Evolutionary conservation across 2,329 filamentous ascomycete genomes (phyloP).

Genomic region (Ophiostoma triangulosporum): DNA sequence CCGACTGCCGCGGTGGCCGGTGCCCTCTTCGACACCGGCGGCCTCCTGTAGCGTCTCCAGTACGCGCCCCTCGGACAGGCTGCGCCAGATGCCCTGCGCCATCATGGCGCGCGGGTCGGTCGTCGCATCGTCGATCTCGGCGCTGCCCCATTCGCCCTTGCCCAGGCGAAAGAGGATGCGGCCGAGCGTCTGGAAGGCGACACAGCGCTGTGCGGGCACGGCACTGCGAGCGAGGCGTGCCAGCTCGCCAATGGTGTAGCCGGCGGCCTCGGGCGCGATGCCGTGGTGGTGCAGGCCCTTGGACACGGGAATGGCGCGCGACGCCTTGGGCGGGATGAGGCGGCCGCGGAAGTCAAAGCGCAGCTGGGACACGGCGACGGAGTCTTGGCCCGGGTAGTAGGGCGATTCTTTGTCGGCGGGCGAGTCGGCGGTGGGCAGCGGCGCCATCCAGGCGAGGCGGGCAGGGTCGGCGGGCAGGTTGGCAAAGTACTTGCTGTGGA

Average conservation of each 20-base stretch:
- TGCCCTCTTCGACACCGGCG: slow-evolving; percentile 47
- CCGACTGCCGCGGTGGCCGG: slow-evolving; percentile 63
- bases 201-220: slow-evolving; percentile 74
- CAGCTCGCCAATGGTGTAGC: slow-evolving; percentile 83
- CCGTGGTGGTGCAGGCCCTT: slow-evolving; percentile 88
- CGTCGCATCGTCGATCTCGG: slow-evolving; percentile 17
- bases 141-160: slow-evolving; percentile 44
- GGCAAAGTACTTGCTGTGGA: slow-evolving; percentile 91
- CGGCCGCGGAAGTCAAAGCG: slow-evolving; percentile 81
- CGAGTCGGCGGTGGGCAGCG: slow-evolving; percentile 50
- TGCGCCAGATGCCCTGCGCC: slow-evolving; percentile 70
- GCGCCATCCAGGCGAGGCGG: slow-evolving; percentile 81
- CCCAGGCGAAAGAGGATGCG: slow-evolving; percentile 75
- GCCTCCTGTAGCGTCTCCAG: slow-evolving; percentile 67
- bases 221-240: slow-evolving; percentile 67
- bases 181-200: slow-evolving; percentile 84
- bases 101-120: slow-evolving; percentile 27
- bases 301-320: slow-evolving; percentile 59
- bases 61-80: slow-evolving; percentile 62
- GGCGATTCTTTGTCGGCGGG: slow-evolving; percentile 55
- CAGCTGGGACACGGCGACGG: slow-evolving; percentile 60
- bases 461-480: slow-evolving; percentile 72
- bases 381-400: slow-evolving; percentile 66
- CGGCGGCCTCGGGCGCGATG: slow-evolving; percentile 80
- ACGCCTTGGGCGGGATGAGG: slow-evolving; percentile 62